phyloP scores from a whole-genome alignment of 495 filamentous ascomycete species.

The Talaromyces stipitatus region DNA sequence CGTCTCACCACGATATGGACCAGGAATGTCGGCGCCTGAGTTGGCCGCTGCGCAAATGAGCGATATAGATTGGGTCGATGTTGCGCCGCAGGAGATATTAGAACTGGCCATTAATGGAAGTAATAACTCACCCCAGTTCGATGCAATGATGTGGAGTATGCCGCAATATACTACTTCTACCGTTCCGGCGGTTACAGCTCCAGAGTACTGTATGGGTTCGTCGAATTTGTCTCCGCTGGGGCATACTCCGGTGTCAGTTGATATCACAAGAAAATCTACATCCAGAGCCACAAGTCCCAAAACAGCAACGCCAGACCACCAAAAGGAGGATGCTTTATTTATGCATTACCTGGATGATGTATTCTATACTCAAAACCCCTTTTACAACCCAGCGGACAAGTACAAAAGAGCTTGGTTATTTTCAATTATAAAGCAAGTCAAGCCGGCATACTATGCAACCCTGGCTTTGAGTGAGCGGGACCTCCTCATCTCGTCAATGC shows the following conservation, averaged over 20 bases:
- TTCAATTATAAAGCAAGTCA: slow-evolving; percentile 2
- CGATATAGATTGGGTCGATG: background rate
- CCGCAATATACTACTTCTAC: background rate
- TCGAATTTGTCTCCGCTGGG: background rate
- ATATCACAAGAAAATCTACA: too few relatives aligned
- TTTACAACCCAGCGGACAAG: background rate
- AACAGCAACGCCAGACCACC: background rate
- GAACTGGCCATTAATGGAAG: background rate
- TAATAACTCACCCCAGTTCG: background rate
- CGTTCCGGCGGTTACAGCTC: background rate
- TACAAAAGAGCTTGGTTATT: background rate
- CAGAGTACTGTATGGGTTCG: background rate
- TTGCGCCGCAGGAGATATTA: background rate
- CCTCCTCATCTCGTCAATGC: background rate
- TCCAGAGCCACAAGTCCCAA: background rate
- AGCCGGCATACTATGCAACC: slow-evolving; percentile 3
- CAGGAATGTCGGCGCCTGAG: background rate
- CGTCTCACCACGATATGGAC: background rate
- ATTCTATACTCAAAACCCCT: background rate
- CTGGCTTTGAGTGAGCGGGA: slow-evolving; percentile 3
- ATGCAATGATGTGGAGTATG: background rate
- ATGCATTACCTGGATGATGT: slow-evolving; percentile 14
- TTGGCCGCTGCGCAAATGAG: background rate
- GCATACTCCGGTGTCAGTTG: background rate
- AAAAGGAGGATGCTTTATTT: slow-evolving; percentile 9